phyloP scores from a whole-genome alignment of 2,329 filamentous ascomycete genomes.

The Colletotrichum sp. region DNA sequence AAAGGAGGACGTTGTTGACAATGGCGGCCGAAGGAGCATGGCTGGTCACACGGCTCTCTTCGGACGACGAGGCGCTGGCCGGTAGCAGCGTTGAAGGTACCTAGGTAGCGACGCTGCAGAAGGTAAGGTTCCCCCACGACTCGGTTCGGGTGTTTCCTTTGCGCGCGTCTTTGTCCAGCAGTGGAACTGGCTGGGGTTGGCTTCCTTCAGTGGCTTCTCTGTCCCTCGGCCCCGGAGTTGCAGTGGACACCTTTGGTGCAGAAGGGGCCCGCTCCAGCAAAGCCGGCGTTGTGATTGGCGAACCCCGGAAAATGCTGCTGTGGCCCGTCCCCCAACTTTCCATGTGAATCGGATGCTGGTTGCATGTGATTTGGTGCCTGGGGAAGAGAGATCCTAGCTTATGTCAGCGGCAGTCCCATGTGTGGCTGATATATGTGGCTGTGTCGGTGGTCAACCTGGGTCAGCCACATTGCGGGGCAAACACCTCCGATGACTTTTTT shows the following conservation, averaged over 20 bases:
- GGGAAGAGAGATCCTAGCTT: neutral
- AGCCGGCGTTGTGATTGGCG: neutral
- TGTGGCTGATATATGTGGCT: neutral
- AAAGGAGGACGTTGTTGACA: neutral
- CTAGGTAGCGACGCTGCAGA: neutral
- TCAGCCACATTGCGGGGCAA: conserved; percentile 22
- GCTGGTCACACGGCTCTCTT: conserved; percentile 11
- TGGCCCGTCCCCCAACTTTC: neutral
- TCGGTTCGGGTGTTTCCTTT: neutral
- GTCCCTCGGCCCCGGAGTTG: conserved; percentile 19
- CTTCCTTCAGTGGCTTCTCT: neutral
- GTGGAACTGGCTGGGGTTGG: neutral
- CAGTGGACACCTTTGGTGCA: conserved; percentile 1
- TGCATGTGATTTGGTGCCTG: conserved; percentile 16
- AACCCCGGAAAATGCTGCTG: conserved; percentile 16
- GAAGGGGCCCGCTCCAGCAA: neutral
- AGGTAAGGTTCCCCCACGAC: neutral
- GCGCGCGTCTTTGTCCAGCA: neutral
- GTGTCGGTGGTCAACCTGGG: fast-evolving
- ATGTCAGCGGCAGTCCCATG: neutral
- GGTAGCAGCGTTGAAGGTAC: neutral
- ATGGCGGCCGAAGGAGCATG: neutral
- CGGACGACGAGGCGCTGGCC: conserved; percentile 13
- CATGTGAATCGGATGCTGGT: conserved; percentile 18
- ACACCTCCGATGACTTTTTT: neutral